phyloP scores from a whole-genome alignment of 305 asterid species.

The Solanum hybrid region DNA sequence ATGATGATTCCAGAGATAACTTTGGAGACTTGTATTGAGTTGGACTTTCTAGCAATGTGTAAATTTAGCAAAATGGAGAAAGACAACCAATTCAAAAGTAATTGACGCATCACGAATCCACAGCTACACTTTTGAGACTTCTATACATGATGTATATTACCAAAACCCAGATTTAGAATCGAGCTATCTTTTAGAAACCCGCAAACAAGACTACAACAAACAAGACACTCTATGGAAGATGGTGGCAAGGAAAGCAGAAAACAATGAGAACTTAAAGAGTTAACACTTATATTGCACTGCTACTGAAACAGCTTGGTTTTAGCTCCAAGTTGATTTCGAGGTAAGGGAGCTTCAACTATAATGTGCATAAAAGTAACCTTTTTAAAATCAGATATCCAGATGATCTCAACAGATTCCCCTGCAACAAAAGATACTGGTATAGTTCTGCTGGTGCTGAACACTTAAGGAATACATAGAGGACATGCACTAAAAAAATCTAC shows the following conservation, averaged over 20 bases:
- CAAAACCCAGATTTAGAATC: background rate
- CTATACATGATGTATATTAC: background rate
- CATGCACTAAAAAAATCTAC: background rate
- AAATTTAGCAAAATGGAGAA: background rate
- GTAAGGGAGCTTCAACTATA: background rate
- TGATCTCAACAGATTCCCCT: background rate
- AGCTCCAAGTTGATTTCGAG: background rate
- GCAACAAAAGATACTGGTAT: background rate
- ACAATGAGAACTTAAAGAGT: background rate
- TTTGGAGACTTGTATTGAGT: background rate
- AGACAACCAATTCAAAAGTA: background rate
- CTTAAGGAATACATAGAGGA: background rate
- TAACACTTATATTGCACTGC: background rate
- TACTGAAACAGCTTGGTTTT: background rate
- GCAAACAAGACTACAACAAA: background rate
- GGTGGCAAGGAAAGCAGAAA: background rate
- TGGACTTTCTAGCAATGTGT: background rate
- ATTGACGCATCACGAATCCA: background rate
- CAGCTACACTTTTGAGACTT: background rate
- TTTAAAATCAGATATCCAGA: background rate
- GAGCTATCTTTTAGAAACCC: background rate
- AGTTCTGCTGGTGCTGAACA: background rate
- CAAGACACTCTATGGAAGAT: background rate
- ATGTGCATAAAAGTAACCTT: background rate
- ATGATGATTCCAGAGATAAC: background rate